These are phyloP conservation scores for Corylus americana DNA, from an alignment of 306 rosid species.

Conservation along the genomic window DNA sequence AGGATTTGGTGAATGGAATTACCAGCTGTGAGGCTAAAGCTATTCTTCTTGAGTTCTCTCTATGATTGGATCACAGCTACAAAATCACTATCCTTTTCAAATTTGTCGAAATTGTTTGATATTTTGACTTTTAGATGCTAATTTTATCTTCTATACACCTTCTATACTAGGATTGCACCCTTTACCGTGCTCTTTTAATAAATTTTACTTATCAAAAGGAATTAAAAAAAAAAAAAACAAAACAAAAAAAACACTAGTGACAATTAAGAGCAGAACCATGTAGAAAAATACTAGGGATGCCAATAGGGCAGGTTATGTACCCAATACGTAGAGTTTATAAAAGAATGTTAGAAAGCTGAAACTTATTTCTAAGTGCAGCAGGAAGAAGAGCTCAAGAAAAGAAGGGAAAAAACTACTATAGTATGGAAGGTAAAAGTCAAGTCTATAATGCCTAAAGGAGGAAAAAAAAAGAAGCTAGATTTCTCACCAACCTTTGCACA, in stretches of 20 bases:
- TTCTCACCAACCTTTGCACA: conserved; percentile 80
- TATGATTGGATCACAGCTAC: neutral
- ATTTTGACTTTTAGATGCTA: neutral
- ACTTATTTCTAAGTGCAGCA: no score
- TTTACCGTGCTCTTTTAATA: neutral
- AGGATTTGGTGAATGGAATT: neutral
- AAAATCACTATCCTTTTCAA: neutral
- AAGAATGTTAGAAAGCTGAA: neutral
- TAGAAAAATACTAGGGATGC: neutral
- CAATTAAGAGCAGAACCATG: neutral
- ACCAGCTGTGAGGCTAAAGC: neutral
- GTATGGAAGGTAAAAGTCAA: neutral
- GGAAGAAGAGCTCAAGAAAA: neutral
- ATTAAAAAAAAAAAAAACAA: no score
- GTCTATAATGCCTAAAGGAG: neutral
- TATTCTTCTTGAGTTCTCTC: neutral
- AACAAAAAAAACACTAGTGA: neutral
- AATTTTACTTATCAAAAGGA: neutral
- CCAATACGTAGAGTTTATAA: neutral
- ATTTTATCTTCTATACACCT: neutral
- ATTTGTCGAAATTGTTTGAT: neutral
- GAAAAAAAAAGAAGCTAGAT: no score
- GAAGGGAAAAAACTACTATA: neutral
- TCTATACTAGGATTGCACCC: neutral
- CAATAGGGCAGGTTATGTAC: neutral